These are phyloP conservation scores for Lentinus polychrous DNA, from an alignment of 1,284 basidiomycete genomes.

Conservation along the genomic window DNA sequence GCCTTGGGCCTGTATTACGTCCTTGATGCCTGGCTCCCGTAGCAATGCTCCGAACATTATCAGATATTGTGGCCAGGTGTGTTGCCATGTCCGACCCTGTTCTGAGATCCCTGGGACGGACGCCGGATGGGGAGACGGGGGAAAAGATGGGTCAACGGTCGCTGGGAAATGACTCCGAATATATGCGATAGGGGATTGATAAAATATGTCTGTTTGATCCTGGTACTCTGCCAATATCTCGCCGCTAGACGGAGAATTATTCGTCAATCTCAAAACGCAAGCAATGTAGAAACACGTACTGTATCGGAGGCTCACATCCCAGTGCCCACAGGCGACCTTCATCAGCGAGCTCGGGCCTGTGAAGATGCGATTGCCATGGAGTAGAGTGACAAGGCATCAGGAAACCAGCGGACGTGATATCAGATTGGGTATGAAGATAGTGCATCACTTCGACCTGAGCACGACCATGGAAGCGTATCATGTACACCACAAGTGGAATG, in stretches of 20 bases:
- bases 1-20: constrained; percentile 47
- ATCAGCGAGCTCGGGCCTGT: constrained; percentile 52
- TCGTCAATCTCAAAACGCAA: constrained; percentile 4
- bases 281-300: constrained; percentile 37
- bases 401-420: constrained; percentile 63
- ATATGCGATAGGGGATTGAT: constrained; percentile 65
- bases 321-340: constrained; percentile 69
- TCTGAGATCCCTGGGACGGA: constrained; percentile 42
- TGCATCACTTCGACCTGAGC: constrained; percentile 74
- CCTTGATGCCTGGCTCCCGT: constrained; percentile 38
- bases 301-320: constrained; percentile 86
- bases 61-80: constrained; percentile 78
- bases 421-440: constrained; percentile 49
- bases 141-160: constrained; percentile 57
- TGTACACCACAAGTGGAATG: constrained; percentile 59
- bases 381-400: constrained; percentile 99
- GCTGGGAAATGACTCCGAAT: constrained; percentile 59
- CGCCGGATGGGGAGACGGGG: constrained; percentile 50
- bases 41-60: constrained; percentile 77
- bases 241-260: constrained; percentile 32
- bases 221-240: constrained; percentile 50
- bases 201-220: constrained; percentile 86
- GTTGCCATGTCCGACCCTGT: constrained; percentile 38
- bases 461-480: constrained; percentile 65
- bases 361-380: constrained; percentile 89